These are phyloP conservation scores for Penicillium sclerotigenum DNA, from an alignment of 2,329 filamentous ascomycete genomes.

Conservation along the genomic window DNA sequence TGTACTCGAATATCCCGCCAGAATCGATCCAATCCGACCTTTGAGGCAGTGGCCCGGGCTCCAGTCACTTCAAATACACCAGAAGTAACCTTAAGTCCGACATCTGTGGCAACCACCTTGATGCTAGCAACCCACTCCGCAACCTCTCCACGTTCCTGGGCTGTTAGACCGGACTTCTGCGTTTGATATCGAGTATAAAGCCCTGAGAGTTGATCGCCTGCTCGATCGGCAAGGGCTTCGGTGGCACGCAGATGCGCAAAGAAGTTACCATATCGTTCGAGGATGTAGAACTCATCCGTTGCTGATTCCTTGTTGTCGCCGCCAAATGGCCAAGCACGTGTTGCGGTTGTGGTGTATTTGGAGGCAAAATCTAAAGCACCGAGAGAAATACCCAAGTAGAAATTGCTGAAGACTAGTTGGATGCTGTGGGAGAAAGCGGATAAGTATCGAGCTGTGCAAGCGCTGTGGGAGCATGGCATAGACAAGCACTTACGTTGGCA, in stretches of 20 bases:
- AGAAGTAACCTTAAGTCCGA: slow-evolving; percentile 55
- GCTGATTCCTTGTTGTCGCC: slow-evolving; percentile 60
- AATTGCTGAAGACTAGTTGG: slow-evolving; percentile 64
- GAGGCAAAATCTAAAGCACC: slow-evolving; percentile 56
- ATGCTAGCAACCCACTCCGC: slow-evolving; percentile 62
- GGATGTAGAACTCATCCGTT: slow-evolving; percentile 63
- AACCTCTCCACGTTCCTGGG: slow-evolving; percentile 55
- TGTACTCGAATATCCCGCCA: slow-evolving; percentile 67
- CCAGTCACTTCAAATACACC: slow-evolving; percentile 65
- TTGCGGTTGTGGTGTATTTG: slow-evolving; percentile 56
- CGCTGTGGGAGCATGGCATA: background rate
- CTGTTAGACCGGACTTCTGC: slow-evolving; percentile 47
- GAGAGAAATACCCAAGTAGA: slow-evolving; percentile 62
- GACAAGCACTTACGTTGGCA: slow-evolving; percentile 50
- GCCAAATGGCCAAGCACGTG: slow-evolving; percentile 62
- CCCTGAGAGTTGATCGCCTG: slow-evolving; percentile 49
- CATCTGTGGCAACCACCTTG: slow-evolving; percentile 63
- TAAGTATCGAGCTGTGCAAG: background rate
- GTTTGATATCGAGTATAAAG: slow-evolving; percentile 47
- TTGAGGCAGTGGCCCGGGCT: slow-evolving; percentile 55
- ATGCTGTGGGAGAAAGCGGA: slow-evolving; percentile 41
- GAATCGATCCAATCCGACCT: slow-evolving; percentile 61
- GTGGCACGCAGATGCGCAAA: slow-evolving; percentile 61
- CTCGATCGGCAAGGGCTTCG: slow-evolving; percentile 57
- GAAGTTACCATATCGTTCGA: slow-evolving; percentile 63